phyloP scores from a whole-genome alignment of 148 eudicot species.

The Rhododendron henanense region DNA sequence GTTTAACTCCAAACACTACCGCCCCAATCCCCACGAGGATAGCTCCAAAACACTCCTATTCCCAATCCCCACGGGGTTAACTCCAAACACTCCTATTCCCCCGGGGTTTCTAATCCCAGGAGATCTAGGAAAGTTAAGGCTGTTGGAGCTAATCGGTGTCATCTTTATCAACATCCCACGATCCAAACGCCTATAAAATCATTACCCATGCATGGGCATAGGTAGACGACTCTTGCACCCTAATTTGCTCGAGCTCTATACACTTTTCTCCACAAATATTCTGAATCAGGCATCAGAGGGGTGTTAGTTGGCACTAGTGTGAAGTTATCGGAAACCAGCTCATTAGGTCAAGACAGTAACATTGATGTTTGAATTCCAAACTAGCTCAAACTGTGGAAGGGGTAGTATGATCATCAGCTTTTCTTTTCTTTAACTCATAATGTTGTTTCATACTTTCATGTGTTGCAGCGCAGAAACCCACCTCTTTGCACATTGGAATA shows the following conservation, averaged over 20 bases:
- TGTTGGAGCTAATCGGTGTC: background rate
- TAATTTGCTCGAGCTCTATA: background rate
- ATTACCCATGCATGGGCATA: too few relatives aligned
- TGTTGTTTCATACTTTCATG: background rate
- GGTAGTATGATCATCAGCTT: background rate
- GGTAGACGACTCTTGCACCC: background rate
- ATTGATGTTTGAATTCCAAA: background rate
- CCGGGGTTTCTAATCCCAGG: background rate
- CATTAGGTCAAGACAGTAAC: background rate
- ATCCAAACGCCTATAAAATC: background rate
- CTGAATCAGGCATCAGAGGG: background rate
- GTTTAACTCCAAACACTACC: background rate
- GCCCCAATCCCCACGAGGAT: too few relatives aligned
- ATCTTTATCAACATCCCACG: background rate
- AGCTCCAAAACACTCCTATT: background rate
- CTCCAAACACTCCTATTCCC: background rate
- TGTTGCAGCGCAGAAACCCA: background rate
- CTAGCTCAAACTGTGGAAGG: background rate
- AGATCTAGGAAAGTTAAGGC: background rate
- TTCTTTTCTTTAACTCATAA: background rate
- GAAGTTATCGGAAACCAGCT: background rate
- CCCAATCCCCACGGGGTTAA: background rate
- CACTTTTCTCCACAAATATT: background rate
- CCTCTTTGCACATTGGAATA: background rate
- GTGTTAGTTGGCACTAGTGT: too few relatives aligned